phyloP scores from a whole-genome alignment of 1,139 yeast genomes.

The Pichia sp. region DNA sequence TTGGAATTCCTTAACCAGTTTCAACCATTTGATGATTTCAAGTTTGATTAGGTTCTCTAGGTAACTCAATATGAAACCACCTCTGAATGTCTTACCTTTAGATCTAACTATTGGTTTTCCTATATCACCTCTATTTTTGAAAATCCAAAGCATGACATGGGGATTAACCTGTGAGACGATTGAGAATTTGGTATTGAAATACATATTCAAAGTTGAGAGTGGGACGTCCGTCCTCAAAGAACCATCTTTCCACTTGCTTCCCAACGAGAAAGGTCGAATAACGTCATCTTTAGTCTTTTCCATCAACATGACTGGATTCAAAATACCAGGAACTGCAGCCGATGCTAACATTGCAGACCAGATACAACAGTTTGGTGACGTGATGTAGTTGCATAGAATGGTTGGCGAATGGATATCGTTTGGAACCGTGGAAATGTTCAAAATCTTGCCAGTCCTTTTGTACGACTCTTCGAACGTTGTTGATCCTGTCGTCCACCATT shows the following conservation, averaged over 20 bases:
- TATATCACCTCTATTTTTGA: conserved; percentile 76
- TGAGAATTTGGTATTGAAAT: conserved; percentile 71
- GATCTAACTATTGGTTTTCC: conserved; percentile 73
- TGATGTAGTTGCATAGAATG: conserved; percentile 68
- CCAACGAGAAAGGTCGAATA: conserved; percentile 65
- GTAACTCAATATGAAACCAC: conserved; percentile 74
- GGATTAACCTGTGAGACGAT: conserved; percentile 83
- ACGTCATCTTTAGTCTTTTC: conserved; percentile 47
- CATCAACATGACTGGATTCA: conserved; percentile 77
- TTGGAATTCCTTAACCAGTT: conserved; percentile 60
- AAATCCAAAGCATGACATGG: conserved; percentile 70
- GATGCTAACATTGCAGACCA: conserved; percentile 78
- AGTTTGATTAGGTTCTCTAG: conserved; percentile 64
- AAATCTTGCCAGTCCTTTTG: conserved; percentile 61
- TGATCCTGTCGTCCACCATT: conserved; percentile 70
- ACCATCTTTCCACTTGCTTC: conserved; percentile 74
- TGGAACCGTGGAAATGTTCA: conserved; percentile 75
- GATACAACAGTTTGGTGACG: conserved; percentile 77
- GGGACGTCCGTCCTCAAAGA: conserved; percentile 71
- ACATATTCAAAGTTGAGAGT: conserved; percentile 62
- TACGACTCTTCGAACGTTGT: conserved; percentile 68
- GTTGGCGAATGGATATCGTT: conserved; percentile 82
- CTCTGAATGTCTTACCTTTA: conserved; percentile 57
- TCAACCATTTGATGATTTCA: conserved; percentile 72
- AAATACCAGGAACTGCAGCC: conserved; percentile 80